A percentile compares a stretch with the other conserved stretches of the same genome.
These are phyloP conservation scores for Geotrichum fermentans DNA, from an alignment of 1,139 yeast genomes.

Conservation along the genomic window DNA sequence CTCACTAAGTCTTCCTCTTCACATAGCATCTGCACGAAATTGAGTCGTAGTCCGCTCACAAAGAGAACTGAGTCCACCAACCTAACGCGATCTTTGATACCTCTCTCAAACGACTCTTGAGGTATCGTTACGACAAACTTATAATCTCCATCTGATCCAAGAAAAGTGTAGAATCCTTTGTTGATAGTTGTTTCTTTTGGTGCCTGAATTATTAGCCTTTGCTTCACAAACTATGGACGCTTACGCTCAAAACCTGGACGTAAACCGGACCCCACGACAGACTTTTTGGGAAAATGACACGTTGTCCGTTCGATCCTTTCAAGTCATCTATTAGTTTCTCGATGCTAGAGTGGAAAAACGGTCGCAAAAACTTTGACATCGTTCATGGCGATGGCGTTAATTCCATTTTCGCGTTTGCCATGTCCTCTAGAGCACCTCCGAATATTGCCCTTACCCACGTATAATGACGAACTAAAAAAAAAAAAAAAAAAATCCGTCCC, in stretches of 20 bases:
- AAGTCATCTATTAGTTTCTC: neutral
- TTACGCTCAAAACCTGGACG: constrained; percentile 16
- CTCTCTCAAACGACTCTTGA: neutral
- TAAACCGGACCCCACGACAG: constrained; percentile 6
- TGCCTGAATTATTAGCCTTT: constrained; percentile 3
- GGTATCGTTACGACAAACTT: constrained; percentile 13
- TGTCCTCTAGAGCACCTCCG: too few species aligned
- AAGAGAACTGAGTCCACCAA: constrained; percentile 7
- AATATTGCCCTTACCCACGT: neutral
- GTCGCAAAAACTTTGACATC: constrained; percentile 11
- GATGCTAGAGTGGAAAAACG: constrained; percentile 10
- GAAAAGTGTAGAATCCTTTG: constrained; percentile 10
- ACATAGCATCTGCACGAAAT: constrained; percentile 5
- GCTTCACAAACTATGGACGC: neutral
- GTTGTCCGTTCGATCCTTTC: neutral
- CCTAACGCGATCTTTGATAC: neutral
- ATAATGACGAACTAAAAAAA: neutral
- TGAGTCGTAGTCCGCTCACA: constrained; percentile 5
- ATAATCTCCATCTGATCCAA: constrained; percentile 10
- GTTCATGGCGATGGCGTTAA: neutral
- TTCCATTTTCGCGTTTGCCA: neutral
- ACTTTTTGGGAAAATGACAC: constrained; percentile 5
- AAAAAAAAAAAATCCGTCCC: neutral
- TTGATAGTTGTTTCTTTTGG: constrained; percentile 7
- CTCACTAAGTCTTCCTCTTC: constrained; percentile 6